A percentile compares a stretch with the other conserved stretches of the same genome.
These are phyloP conservation scores for Hemileccinum impolitum DNA, from an alignment of 768 basidiomycete genomes.

Conservation along the genomic window DNA sequence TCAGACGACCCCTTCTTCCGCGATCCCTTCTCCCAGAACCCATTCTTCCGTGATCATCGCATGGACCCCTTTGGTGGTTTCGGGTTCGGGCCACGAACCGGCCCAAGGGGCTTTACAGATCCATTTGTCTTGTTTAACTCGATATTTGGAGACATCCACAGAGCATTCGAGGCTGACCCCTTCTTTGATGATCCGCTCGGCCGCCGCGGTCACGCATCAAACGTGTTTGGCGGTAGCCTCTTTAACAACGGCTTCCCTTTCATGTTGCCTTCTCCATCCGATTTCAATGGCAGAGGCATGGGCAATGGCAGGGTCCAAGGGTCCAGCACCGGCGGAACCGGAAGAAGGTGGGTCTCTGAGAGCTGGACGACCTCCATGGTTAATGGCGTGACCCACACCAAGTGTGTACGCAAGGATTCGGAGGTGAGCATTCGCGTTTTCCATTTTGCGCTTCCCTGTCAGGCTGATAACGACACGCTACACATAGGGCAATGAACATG, in stretches of 20 bases:
- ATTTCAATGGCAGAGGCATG: constrained; percentile 15
- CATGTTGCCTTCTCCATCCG: constrained; percentile 7
- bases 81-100: constrained; percentile 17
- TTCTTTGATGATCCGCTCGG: constrained; percentile 30
- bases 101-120: constrained; percentile 52
- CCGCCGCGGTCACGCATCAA: constrained; percentile 15
- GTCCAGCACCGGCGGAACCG: constrained; percentile 8
- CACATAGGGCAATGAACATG: constrained; percentile 69
- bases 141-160: constrained; percentile 55
- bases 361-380: constrained; percentile 54
- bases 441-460: not conserved
- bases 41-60: constrained; percentile 22
- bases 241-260: constrained; percentile 8
- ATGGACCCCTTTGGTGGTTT: constrained; percentile 27
- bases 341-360: constrained; percentile 46
- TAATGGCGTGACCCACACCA: constrained; percentile 66
- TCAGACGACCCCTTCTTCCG: constrained; percentile 15
- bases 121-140: constrained; percentile 73
- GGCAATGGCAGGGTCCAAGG: constrained; percentile 11
- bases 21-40: constrained; percentile 10
- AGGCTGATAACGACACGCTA: constrained; percentile 1
- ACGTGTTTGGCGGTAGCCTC: constrained; percentile 13
- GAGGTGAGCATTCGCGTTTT: constrained; percentile 42
- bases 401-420: constrained; percentile 52
- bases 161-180: constrained; percentile 32